Evolutionary conservation across 2,329 filamentous ascomycete species (phyloP).

Genomic region (Exophiala oligosperma): DNA sequence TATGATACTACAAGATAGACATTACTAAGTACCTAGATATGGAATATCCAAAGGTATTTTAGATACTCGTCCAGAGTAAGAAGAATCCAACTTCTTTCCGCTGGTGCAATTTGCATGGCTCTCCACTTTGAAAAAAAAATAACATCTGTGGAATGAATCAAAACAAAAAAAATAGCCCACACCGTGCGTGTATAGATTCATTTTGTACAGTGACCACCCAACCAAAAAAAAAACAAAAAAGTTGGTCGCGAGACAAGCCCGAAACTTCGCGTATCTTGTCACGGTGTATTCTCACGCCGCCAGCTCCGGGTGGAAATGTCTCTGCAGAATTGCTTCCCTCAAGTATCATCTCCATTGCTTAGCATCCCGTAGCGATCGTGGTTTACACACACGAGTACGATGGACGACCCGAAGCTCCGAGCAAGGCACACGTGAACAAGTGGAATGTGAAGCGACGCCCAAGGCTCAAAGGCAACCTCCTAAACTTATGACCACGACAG

Average conservation of each 20-base stretch:
- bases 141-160: no score
- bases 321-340: constrained; percentile 63
- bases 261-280: constrained; percentile 33
- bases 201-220: no score
- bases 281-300: constrained; percentile 56
- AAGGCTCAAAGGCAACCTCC: constrained; percentile 26
- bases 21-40: no score
- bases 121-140: no score
- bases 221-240: constrained; percentile 32
- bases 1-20: no score
- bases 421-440: constrained; percentile 50
- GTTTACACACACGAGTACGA: constrained; percentile 57
- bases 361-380: constrained; percentile 53
- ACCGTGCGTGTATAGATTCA: no score
- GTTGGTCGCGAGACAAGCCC: constrained; percentile 34
- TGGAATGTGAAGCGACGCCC: constrained; percentile 28
- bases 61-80: no score
- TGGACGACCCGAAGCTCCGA: constrained; percentile 55
- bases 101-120: no score
- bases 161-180: no score
- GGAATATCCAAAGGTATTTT: no score
- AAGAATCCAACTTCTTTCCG: no score
- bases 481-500: constrained; percentile 30
- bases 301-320: constrained; percentile 54
- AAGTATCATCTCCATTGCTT: constrained; percentile 56